Conservation (phyloP, 768 basidiomycete genomes). For the Dentipellis fragilis region DNA sequence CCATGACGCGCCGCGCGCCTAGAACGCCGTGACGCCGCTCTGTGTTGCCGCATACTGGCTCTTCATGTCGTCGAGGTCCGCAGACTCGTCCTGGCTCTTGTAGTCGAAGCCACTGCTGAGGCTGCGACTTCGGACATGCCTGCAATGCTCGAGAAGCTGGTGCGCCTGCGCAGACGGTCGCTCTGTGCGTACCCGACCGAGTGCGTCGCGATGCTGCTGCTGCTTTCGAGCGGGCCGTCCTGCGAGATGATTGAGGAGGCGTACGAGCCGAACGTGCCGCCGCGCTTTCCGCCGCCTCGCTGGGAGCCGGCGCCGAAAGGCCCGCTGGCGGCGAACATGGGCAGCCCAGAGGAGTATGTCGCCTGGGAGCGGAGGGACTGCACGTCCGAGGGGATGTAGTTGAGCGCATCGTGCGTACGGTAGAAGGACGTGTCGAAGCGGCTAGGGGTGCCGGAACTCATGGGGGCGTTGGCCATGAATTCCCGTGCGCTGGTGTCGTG, state of each 20-base stretch:
- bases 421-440: slow-evolving; percentile 96
- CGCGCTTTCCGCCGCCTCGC: slow-evolving; percentile 40
- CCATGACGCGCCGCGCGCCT: slow-evolving; percentile 17
- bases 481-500: slow-evolving; percentile 90
- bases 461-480: slow-evolving; percentile 30
- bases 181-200: slow-evolving; percentile 84
- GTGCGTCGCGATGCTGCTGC: slow-evolving; percentile 31
- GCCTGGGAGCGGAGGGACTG: slow-evolving; percentile 96
- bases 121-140: slow-evolving; percentile 70
- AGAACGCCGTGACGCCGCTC: slow-evolving; percentile 80
- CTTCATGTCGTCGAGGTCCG: slow-evolving; percentile 79
- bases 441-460: slow-evolving; percentile 77
- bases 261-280: slow-evolving; percentile 70
- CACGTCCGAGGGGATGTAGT: slow-evolving; percentile 90
- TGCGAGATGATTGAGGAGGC: slow-evolving; percentile 92
- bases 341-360: slow-evolving; percentile 86
- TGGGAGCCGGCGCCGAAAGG: slow-evolving; percentile 62
- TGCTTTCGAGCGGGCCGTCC: slow-evolving; percentile 54
- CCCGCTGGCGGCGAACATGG: slow-evolving; percentile 64
- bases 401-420: slow-evolving; percentile 86
- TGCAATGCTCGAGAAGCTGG: slow-evolving; percentile 68
- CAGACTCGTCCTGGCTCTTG: slow-evolving; percentile 81
- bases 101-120: slow-evolving; percentile 62
- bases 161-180: slow-evolving; percentile 70
- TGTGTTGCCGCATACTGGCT: slow-evolving; percentile 83